Evolutionary conservation across 371 early-diverging fungal species (phyloP), one percentile per base, ranked within the genome.

Genomic region (Zancudomyces culisetae): DNA sequence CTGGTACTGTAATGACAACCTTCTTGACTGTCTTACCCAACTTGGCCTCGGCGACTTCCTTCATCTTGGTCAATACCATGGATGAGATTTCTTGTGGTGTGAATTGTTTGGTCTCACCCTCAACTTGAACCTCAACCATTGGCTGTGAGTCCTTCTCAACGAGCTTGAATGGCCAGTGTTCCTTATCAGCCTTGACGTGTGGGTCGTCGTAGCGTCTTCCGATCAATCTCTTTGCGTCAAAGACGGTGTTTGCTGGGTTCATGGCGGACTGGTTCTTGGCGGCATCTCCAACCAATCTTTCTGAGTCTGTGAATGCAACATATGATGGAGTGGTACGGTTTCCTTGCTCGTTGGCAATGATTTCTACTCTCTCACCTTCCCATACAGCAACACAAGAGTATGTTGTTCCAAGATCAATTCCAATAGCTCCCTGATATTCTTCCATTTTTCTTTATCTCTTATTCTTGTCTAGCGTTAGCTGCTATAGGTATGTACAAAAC

Each of bases 321-420:
- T 91, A 90, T 45, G 91, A 90, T 60, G 96, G 96, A 55, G 91
- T 94, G 56, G 90, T 93, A 59, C 92, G 81, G 79, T 87, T 87
- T 71, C 94, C 98, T 76, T 95, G 93, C 71, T 85, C 88, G 80
- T 96, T 95, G 73, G 94, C 89, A 71, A 93, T 89, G 72, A 91
- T 91, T 74, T 92, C 95, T 56, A 91, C 91, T 60, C 87, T 87
- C 69, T 93, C 96, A 72, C 90, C 90, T 73, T 87, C 87, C 81
- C 87, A 91, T 54, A 93, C 93, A 73, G 89, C 97, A 64, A 98
- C 93, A 74, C 98, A 98, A 61, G 94, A 93, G 86, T 98, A 98
- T 68, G 99, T 99, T 69, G 99, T 98, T 72, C 99, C 99, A 70
- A 99, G 80, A 83, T 99, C 97, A 72, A 87, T 87, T 75, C 87